Percentiles rank a stretch among this genome's conserved stretches.
Conservation (phyloP, 805 yeast genomes). For the Yarrowia sp. region DNA sequence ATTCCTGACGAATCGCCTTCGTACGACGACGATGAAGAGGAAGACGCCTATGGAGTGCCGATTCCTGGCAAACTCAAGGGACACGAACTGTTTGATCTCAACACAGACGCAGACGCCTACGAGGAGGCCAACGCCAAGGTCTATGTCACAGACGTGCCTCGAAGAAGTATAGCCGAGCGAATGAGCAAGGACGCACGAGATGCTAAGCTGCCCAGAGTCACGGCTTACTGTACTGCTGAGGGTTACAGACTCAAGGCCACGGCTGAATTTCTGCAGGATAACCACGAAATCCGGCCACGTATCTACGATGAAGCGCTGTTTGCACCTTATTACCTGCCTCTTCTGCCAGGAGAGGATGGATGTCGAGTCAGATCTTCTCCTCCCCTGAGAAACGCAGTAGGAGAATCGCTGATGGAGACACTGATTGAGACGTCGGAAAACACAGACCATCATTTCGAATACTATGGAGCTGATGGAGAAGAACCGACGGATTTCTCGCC, state of each 20-base stretch:
- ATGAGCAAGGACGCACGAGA: conserved; percentile 59
- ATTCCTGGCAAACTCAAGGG: conserved; percentile 38
- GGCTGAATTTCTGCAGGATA: conserved; percentile 65
- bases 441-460: conserved; percentile 90
- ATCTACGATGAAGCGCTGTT: conserved; percentile 92
- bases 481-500: conserved; percentile 31
- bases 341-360: conserved; percentile 73
- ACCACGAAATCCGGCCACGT: conserved; percentile 86
- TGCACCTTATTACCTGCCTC: conserved; percentile 85
- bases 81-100: conserved; percentile 28
- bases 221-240: conserved; percentile 91
- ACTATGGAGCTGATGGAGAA: conserved; percentile 47
- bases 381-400: conserved; percentile 45
- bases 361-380: conserved; percentile 49
- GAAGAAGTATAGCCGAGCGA: conserved; percentile 48
- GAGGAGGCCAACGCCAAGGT: conserved; percentile 60
- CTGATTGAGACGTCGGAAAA: conserved; percentile 82
- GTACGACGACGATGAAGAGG: conserved; percentile 44
- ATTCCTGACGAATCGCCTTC: conserved; percentile 60
- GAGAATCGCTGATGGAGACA: conserved; percentile 67
- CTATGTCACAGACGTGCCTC: conserved; percentile 40
- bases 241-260: conserved; percentile 72
- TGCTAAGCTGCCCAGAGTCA: conserved; percentile 77
- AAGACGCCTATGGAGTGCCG: conserved; percentile 42
- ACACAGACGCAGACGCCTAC: conserved; percentile 33